Conservation (phyloP, 169 alveolate species). For the Eimeria necatrix region DNA sequence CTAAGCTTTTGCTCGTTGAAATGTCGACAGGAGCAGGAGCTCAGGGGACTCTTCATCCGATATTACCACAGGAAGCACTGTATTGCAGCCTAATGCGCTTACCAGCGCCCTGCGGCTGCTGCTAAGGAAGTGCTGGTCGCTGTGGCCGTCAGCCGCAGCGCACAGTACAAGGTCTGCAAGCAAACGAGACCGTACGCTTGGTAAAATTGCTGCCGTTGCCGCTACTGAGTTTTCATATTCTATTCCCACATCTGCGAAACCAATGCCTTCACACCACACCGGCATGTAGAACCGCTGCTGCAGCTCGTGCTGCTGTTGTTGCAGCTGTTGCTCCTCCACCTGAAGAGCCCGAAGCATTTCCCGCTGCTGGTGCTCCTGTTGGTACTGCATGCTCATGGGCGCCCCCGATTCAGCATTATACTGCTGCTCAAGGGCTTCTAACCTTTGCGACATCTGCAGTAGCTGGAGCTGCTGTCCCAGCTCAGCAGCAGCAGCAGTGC, state of each 20-base stretch:
- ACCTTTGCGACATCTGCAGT: not conserved
- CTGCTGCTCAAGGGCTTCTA: not conserved
- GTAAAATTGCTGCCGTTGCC: not conserved
- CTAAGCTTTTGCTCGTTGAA: not conserved
- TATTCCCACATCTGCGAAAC: not conserved
- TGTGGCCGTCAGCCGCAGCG: not conserved
- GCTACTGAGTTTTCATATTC: not conserved
- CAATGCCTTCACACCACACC: slow-evolving; percentile 20
- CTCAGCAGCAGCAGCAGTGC: slow-evolving; percentile 41
- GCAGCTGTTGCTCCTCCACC: slow-evolving; percentile 1
- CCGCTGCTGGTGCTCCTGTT: slow-evolving; percentile 1
- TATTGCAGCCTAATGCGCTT: slow-evolving; percentile 8
- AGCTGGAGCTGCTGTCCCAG: slow-evolving; percentile 13
- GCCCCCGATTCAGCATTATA: not conserved
- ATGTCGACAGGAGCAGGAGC: not conserved
- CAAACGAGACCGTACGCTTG: not conserved
- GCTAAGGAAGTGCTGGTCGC: not conserved
- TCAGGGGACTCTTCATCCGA: not conserved
- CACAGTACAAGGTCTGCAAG: not conserved
- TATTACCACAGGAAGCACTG: not conserved
- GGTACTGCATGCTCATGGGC: slow-evolving; percentile 12
- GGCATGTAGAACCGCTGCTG: slow-evolving; percentile 25
- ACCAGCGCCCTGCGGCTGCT: slow-evolving; percentile 10
- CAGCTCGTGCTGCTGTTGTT: not conserved
- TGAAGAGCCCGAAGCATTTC: not conserved